These are phyloP conservation scores for Cyphellophora europaea DNA, from an alignment of 2,329 filamentous ascomycete genomes.

Conservation along the genomic window DNA sequence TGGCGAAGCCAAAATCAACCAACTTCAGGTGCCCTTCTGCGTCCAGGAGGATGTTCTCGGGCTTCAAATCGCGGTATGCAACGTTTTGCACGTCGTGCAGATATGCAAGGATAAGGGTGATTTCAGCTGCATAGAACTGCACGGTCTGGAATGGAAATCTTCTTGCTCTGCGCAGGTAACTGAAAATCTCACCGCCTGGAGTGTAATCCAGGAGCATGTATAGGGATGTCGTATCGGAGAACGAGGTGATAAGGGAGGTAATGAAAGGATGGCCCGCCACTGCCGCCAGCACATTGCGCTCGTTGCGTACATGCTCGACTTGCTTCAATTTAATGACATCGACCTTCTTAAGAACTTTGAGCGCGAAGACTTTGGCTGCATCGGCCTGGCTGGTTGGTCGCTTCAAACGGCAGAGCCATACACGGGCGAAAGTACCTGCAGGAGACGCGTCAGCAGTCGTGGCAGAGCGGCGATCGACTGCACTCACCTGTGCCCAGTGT, in stretches of 20 bases:
- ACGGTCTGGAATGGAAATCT: conserved; percentile 51
- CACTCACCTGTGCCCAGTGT: conserved; percentile 39
- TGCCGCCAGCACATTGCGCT: conserved; percentile 52
- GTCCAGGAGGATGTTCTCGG: conserved; percentile 61
- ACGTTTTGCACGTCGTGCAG: conserved; percentile 55
- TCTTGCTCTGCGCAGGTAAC: conserved; percentile 51
- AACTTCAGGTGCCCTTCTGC: conserved; percentile 57
- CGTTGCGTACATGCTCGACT: conserved; percentile 59
- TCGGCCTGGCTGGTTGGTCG: conserved; percentile 24
- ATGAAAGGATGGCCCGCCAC: conserved; percentile 59
- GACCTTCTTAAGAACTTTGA: conserved; percentile 41
- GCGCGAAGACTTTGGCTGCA: conserved; percentile 34
- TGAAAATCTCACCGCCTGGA: conserved; percentile 59
- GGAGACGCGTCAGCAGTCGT: too few relatives aligned
- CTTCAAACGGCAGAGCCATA: conserved; percentile 38
- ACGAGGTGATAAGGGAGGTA: conserved; percentile 54
- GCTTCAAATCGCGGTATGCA: conserved; percentile 57
- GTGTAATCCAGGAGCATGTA: conserved; percentile 56
- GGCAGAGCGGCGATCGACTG: too few relatives aligned
- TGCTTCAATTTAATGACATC: conserved; percentile 54
- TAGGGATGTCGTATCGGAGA: conserved; percentile 52
- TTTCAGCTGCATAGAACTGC: conserved; percentile 58
- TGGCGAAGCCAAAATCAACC: conserved; percentile 60
- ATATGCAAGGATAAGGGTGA: conserved; percentile 55
- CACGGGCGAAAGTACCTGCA: conserved; percentile 41